Percentiles rank a stretch among this genome's conserved stretches.
Evolutionary conservation across 1,284 basidiomycete species (phyloP).

Genomic region (Limonomyces culmigenus): DNA sequence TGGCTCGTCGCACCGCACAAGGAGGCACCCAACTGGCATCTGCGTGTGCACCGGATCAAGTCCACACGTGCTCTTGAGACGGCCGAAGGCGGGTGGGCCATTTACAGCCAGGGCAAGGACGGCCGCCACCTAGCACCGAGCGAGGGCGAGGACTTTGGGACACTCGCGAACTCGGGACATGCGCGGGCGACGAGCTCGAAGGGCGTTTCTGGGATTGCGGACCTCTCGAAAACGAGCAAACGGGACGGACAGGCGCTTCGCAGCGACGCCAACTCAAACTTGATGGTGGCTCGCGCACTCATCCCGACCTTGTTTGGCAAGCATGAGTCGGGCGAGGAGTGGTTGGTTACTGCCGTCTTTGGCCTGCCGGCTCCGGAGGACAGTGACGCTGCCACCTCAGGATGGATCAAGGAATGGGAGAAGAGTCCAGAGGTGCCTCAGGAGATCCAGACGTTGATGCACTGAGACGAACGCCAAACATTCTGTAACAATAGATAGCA

Average conservation of each 20-base stretch:
- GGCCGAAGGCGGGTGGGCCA: slow-evolving; percentile 58
- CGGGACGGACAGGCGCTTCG: slow-evolving; percentile 33
- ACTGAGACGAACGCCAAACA: too few relatives aligned
- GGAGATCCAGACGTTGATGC: slow-evolving; percentile 20
- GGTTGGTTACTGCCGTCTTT: slow-evolving; percentile 58
- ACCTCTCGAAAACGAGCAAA: slow-evolving; percentile 20
- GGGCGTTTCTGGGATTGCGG: slow-evolving; percentile 46
- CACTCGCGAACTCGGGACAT: slow-evolving; percentile 22
- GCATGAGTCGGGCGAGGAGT: slow-evolving; percentile 26
- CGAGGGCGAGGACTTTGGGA: slow-evolving; percentile 26
- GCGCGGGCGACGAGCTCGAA: slow-evolving; percentile 40
- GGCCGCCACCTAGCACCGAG: slow-evolving; percentile 37
- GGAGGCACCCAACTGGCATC: slow-evolving; percentile 45
- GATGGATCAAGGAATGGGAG: slow-evolving; percentile 37
- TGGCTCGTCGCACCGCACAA: slow-evolving; percentile 50
- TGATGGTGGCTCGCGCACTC: slow-evolving; percentile 52
- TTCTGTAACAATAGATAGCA: too few relatives aligned
- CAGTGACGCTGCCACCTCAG: slow-evolving; percentile 21
- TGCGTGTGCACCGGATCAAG: slow-evolving; percentile 48
- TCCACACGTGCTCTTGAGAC: slow-evolving; percentile 31
- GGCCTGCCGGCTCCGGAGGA: slow-evolving; percentile 31
- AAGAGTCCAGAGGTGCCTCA: slow-evolving; percentile 30
- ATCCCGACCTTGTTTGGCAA: slow-evolving; percentile 44
- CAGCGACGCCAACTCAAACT: slow-evolving; percentile 57
- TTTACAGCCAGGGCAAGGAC: slow-evolving; percentile 50